Percentiles rank a stretch among this genome's conserved stretches.
These are phyloP conservation scores for Closterium sp. DNA, from an alignment of 139 green algal species.

Conservation along the genomic window DNA sequence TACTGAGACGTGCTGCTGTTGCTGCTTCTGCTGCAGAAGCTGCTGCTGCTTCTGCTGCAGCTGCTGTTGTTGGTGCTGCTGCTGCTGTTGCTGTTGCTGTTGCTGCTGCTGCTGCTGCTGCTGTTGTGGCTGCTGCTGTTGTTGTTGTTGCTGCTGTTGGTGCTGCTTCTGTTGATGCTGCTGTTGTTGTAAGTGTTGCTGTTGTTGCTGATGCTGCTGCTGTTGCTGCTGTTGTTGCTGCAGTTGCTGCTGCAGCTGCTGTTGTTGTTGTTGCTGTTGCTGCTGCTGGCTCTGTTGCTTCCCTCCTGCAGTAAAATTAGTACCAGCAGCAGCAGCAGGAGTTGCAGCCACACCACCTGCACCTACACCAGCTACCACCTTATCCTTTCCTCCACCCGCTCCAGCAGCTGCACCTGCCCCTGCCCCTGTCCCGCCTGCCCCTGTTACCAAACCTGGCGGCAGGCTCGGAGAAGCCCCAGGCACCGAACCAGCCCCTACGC, in stretches of 20 bases:
- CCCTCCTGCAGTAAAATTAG: not conserved
- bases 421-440: not conserved
- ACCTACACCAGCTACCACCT: not conserved
- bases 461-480: not conserved
- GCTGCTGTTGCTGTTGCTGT: not conserved
- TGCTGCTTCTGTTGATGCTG: not conserved
- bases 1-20: not conserved
- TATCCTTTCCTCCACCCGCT: not conserved
- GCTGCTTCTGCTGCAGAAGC: not conserved
- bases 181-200: not conserved
- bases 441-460: not conserved
- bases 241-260: not conserved
- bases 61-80: too few relatives aligned
- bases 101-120: not conserved
- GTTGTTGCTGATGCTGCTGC: not conserved
- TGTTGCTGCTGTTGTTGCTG: not conserved
- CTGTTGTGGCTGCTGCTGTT: not conserved
- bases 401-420: too few relatives aligned
- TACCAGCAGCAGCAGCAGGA: not conserved
- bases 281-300: not conserved
- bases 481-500: not conserved
- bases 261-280: too few relatives aligned
- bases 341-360: not conserved
- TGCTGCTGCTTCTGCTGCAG: not conserved
- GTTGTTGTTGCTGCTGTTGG: not conserved